phyloP scores from a whole-genome alignment of 2,329 filamentous ascomycete species.

The Calycina marina region DNA sequence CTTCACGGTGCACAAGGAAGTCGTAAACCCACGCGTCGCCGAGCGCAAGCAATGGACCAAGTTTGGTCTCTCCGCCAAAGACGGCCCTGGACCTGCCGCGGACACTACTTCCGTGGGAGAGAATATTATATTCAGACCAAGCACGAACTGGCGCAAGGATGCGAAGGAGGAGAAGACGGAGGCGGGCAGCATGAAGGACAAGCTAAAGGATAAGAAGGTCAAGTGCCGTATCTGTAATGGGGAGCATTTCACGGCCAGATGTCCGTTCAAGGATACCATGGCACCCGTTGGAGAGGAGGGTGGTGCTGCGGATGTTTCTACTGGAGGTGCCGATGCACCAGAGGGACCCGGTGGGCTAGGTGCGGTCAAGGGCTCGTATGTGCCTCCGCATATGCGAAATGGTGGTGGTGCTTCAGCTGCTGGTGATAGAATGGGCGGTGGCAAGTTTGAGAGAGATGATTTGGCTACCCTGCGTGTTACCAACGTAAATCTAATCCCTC shows the following conservation, averaged over 20 bases:
- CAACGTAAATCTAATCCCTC: constrained; percentile 56
- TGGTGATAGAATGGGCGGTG: constrained; percentile 70
- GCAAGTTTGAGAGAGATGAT: constrained; percentile 94
- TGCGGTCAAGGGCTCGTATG: constrained; percentile 67
- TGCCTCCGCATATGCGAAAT: constrained; percentile 83
- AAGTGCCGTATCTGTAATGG: constrained; percentile 98
- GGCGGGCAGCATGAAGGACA: constrained; percentile 61
- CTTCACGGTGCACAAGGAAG: constrained; percentile 78
- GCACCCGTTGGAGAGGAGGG: constrained; percentile 58
- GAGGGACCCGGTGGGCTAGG: constrained; percentile 41
- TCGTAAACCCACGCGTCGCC: constrained; percentile 91
- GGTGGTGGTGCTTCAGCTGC: constrained; percentile 39
- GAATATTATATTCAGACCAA: constrained; percentile 94
- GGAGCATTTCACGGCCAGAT: constrained; percentile 98
- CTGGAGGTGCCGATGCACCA: constrained; percentile 29
- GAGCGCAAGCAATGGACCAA: constrained; percentile 88
- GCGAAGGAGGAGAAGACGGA: constrained; percentile 70
- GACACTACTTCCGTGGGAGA: constrained; percentile 35
- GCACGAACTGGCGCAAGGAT: constrained; percentile 84
- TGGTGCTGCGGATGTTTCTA: constrained; percentile 36
- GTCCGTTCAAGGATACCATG: constrained; percentile 99
- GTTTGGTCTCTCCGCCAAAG: constrained; percentile 82
- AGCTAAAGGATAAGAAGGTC: constrained; percentile 98
- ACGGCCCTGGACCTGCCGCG: constrained; percentile 45
- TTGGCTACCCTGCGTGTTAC: constrained; percentile 92